Percentiles rank a stretch among this genome's conserved stretches.
phyloP scores from a whole-genome alignment of 2,329 filamentous ascomycete genomes.

The Lasiodiplodia gonubiensis region DNA sequence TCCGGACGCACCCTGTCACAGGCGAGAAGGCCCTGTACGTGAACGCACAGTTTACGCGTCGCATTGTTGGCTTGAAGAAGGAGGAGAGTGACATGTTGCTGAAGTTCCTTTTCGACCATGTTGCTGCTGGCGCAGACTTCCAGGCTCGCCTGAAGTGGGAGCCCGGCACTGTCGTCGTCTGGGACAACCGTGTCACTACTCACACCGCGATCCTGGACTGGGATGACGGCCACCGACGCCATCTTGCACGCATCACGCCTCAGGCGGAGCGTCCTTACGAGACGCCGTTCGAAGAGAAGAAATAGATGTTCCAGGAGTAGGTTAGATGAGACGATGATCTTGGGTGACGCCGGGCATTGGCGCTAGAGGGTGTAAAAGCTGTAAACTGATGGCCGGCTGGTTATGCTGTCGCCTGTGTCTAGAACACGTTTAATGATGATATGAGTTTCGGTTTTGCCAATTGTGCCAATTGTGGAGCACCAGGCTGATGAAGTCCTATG shows the following conservation, averaged over 20 bases:
- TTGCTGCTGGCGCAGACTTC: conserved; percentile 73
- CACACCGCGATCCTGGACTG: conserved; percentile 84
- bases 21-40: conserved; percentile 84
- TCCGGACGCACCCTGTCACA: conserved; percentile 79
- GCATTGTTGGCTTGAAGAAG: conserved; percentile 82
- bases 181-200: conserved; percentile 82
- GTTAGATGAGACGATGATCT: conserved; percentile 5
- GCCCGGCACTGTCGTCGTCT: conserved; percentile 79
- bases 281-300: conserved; percentile 55
- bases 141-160: conserved; percentile 79
- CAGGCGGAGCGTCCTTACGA: conserved; percentile 80
- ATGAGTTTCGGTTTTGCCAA: neutral
- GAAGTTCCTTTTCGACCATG: conserved; percentile 78
- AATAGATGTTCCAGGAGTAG: neutral
- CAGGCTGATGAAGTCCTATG: neutral
- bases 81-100: conserved; percentile 81
- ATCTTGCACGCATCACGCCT: conserved; percentile 81
- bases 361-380: conserved; percentile 5
- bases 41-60: conserved; percentile 83
- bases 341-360: neutral
- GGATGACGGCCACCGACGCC: conserved; percentile 77
- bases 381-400: conserved; percentile 5
- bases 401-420: neutral
- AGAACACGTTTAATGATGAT: conserved; percentile 5
- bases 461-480: neutral